Percentiles rank a stretch among this genome's conserved stretches.
These are phyloP conservation scores for Chrysanthemum seticuspe DNA, from an alignment of 129 eudicot species.

Conservation along the genomic window DNA sequence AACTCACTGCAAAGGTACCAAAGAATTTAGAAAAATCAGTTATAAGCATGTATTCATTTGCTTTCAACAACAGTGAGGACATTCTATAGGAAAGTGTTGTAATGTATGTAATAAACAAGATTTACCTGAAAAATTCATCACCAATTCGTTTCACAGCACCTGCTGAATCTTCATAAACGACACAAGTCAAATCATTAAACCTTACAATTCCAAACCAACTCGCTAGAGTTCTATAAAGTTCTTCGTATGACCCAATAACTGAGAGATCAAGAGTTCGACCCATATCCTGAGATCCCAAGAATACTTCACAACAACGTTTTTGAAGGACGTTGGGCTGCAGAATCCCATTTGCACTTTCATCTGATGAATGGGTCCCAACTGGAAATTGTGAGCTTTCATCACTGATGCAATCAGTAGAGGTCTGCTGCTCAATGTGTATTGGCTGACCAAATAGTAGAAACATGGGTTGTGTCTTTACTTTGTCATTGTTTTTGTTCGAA, in stretches of 20 bases:
- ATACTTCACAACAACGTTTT: conserved; percentile 57
- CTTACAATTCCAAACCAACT: conserved; percentile 67
- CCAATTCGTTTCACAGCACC: conserved; percentile 60
- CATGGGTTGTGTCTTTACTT: conserved; percentile 38
- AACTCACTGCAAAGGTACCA: conserved; percentile 47
- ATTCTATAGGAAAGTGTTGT: neutral
- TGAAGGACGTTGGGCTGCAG: conserved; percentile 32
- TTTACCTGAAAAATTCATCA: conserved; percentile 70
- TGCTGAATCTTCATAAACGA: conserved; percentile 52
- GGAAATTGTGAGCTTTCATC: conserved; percentile 26
- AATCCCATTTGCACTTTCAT: conserved; percentile 21
- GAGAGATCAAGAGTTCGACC: conserved; percentile 75
- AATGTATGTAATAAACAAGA: neutral
- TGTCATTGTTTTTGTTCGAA: conserved; percentile 30
- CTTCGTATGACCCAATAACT: conserved; percentile 64
- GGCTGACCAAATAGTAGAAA: conserved; percentile 83
- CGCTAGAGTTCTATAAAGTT: conserved; percentile 43
- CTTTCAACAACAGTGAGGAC: neutral
- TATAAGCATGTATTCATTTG: neutral
- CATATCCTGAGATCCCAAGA: conserved; percentile 67
- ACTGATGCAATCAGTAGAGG: conserved; percentile 33
- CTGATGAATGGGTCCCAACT: conserved; percentile 22
- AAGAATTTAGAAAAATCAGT: neutral
- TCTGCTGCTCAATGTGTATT: conserved; percentile 75
- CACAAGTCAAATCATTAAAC: conserved; percentile 43